Evolutionary conservation across 768 basidiomycete species (phyloP), one percentile per base, ranked within the genome.

Genomic region (Auriscalpium orientale): DNA sequence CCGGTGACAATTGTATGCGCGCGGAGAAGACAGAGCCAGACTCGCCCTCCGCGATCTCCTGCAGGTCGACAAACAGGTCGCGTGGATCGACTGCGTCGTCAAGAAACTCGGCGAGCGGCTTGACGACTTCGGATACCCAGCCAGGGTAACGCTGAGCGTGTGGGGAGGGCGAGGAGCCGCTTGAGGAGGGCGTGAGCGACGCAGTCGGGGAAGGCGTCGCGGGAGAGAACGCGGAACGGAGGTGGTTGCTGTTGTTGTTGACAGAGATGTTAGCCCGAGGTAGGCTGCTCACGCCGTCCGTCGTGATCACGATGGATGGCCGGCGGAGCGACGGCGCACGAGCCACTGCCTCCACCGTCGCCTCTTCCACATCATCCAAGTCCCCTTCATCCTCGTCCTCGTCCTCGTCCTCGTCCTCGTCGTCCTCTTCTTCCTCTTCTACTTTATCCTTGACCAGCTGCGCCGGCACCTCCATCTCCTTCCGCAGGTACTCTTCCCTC

Each of bases 21-120:
- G 78, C 79, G 15, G 75, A 72, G 56, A 71, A 81, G 18, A 93
- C 87, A 2, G 80, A 84, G 4, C 91, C 91, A 44, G 80, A 86
- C 65, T 91, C 90, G 35, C 91, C 89, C 66, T 91, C 87, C 0
- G 88, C 90, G 33, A 93, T 85, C 70, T 91, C 90, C 53, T 78
- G 79, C 47, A 91, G 71, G 58, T 89, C 81, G 9, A 76, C 70
- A 67, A 87, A 91, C 56, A 80, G 77, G 4, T 79, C 74, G 1
- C 78, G 73, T 4, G 89, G 89, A 64, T 90, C 80, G 18, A 80
- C 68, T 1, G 72, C 66, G 49, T 82, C 78, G 60, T 85, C 78
- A 62, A 91, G 85, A 66, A 83, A 87, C 28, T 79, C 75, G 47
- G 76, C 79, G 21, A 84, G 71, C 1, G 84, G 81, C 40, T 74